Percentiles rank a stretch among this genome's conserved stretches.
Conservation (phyloP, 148 eudicot genomes). For the Dianthus caryophyllus region DNA sequence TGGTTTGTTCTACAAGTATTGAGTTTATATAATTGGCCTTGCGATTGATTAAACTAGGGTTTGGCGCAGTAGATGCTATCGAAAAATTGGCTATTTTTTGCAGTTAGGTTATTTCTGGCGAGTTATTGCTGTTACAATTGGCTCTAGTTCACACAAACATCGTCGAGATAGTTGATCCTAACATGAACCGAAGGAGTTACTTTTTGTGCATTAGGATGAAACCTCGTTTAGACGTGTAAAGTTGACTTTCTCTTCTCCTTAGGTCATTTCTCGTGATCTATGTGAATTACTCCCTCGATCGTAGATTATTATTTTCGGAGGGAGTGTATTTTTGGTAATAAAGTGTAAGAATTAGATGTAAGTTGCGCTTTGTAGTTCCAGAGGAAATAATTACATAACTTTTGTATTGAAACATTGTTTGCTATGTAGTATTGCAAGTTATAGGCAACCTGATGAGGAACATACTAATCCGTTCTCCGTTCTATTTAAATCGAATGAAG, state of each 20-base stretch:
- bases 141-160: too few species aligned
- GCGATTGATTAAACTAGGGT: background rate
- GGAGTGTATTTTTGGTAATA: background rate
- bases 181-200: too few species aligned
- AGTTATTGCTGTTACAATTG: background rate
- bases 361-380: background rate
- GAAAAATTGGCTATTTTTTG: background rate
- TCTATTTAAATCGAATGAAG: background rate
- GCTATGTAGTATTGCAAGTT: background rate
- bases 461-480: too few species aligned
- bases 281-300: too few species aligned
- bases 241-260: too few species aligned
- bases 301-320: too few species aligned
- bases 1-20: background rate
- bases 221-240: too few species aligned
- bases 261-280: too few species aligned
- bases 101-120: background rate
- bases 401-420: background rate
- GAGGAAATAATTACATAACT: background rate
- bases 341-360: background rate
- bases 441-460: background rate
- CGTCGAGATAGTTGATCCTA: too few species aligned
- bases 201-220: too few species aligned
- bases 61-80: background rate
- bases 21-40: background rate